Base-by-base conservation (phyloP, 1,284 basidiomycete genomes). In the Marasmius sp. region DNA sequence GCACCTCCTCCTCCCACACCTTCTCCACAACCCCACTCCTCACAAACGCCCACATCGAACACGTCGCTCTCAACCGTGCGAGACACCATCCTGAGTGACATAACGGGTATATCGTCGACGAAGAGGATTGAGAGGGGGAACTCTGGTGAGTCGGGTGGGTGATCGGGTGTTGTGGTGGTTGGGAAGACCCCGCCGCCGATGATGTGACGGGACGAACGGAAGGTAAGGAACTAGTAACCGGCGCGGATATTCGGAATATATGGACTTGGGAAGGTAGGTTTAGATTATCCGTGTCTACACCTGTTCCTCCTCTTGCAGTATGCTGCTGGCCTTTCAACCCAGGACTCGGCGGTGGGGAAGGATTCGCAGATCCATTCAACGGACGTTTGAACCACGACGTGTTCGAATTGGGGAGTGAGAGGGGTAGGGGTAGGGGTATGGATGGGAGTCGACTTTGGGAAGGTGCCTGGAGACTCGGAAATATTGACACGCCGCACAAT, bases 11-110 rank as follows among this genome's bases (percentile, higher is more conserved):
- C 62, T 93, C 86, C 91, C 95, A 94, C 2, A 97, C 78, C 60
- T 88, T 89, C 63, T 94, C 91, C 36, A 97, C 81, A 61, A 97
- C 81, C 16, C 90, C 86, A 1, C 85, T 87, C 36, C 94, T 86
- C 45, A 97, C 85, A 71, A 94, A 97, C 20, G 91, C 87, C 94
- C 95, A 97, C 27, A 97, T 79, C 10, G 91, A 91, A 73, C 95
- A 97, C 18, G 94, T 94, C n/a, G 90, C 84, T 11, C 95, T 85
- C 18, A 97, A 78, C 7, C 94, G 84, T 2, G 81, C 72, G 10
- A 95, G 79, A 70, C 93, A 95, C 86, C 93, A 95, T 12, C 89
- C 86, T 52, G 83, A 85, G 22, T 82, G 78, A 70, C 93, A 93
- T 9, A 96, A 78, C 1, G 92, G 89, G 74, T 95, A 92, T n/a